These are phyloP conservation scores for Magnolia sinica DNA, from an alignment of 164 flowering plant genomes.

Conservation along the genomic window DNA sequence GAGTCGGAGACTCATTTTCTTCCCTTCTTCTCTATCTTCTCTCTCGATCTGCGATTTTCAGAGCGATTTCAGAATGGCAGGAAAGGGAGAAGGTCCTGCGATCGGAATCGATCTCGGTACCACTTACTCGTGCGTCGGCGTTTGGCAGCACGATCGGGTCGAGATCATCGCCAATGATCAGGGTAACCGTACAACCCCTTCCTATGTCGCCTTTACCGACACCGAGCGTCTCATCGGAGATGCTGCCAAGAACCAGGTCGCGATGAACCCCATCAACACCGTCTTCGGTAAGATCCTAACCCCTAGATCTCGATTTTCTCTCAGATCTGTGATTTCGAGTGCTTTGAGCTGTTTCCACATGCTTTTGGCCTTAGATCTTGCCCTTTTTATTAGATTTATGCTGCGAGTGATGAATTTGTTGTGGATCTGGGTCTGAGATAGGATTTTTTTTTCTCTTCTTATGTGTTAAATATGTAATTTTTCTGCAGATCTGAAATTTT, in stretches of 20 bases:
- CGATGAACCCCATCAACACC: slow-evolving; percentile 55
- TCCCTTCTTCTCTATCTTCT: not conserved
- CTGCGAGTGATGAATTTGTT: no score
- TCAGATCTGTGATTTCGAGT: not conserved
- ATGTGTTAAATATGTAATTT: no score
- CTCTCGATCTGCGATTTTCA: not conserved
- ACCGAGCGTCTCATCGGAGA: slow-evolving; percentile 46
- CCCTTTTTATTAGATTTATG: no score
- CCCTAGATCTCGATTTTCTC: not conserved
- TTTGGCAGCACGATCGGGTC: slow-evolving; percentile 47
- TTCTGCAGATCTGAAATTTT: no score
- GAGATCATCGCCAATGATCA: slow-evolving; percentile 54
- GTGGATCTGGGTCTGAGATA: no score
- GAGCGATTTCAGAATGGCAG: slow-evolving; percentile 29
- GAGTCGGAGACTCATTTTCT: not conserved
- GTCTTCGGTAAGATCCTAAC: slow-evolving; percentile 39
- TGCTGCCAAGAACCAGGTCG: slow-evolving; percentile 57
- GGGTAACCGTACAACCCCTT: slow-evolving; percentile 53
- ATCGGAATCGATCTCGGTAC: slow-evolving; percentile 57
- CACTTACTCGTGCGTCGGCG: slow-evolving; percentile 48
- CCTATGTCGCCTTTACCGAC: slow-evolving; percentile 52
- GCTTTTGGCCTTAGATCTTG: not conserved
- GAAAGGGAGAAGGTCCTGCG: slow-evolving; percentile 49
- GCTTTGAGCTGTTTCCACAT: not conserved
- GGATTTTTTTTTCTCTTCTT: no score